Base-by-base conservation (phyloP, 2,329 filamentous ascomycete genomes). In the Cladosporium sp. region DNA sequence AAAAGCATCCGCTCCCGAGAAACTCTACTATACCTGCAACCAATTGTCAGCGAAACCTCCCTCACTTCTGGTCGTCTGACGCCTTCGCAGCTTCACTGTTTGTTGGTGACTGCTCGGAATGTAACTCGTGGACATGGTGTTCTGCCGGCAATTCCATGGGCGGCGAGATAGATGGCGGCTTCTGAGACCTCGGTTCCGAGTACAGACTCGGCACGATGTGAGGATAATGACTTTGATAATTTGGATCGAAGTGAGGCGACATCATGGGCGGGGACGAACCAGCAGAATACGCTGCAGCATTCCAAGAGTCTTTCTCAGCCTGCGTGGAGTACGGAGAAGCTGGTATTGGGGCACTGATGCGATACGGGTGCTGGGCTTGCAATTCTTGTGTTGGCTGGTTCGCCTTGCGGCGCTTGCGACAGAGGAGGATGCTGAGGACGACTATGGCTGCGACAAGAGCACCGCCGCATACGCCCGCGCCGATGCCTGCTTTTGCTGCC, bases 401-500 rank as follows among this genome's bases (percentile, higher is more conserved):
- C 8, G 14, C 32, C n/a, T 49, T 67, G 51, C 55, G 69, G 34
- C 59, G 67, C 47, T 66, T 69, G 26, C 67, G 68, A 44, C 61
- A 63, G 30, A 69, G 64, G 36, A 67, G 68, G 34, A 68, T 26
- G 14, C 55, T 36, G 38, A 73, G 21, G 3, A 57, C 67, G 15
- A 71, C 38, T 24, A 64, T 65, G 18, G 68, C 66, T 28, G 71
- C n/a, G 28, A 73, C 59, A n/a, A 65, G 59, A 28, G 70, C 66
- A 28, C 69, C 71, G 44, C 58, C 69, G 12, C 71, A 72, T 3
- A 71, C 34, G 12, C 61, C 61, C 2, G 51, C 69, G 14, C 71
- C 73, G 15, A 74, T 71, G 38, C 72, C 73, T 7, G 64, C 66
- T 67, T 71, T 70, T 8, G 72, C 68, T n/a, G 69, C 71, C 0